Base-by-base conservation (phyloP, 331 rosid species). In the Prunus yedoensis region DNA sequence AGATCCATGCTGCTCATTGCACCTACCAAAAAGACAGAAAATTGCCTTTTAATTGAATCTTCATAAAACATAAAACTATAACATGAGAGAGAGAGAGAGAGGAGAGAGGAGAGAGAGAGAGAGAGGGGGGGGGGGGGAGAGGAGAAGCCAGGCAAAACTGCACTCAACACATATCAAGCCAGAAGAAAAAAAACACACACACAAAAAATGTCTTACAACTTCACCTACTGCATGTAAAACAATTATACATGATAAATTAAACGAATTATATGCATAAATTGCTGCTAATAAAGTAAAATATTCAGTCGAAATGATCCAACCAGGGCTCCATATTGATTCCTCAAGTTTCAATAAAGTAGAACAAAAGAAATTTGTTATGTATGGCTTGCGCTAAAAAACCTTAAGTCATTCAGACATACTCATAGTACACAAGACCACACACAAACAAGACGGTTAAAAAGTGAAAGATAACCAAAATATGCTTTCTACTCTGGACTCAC, bases 21-120 rank as follows among this genome's bases (percentile, higher is more conserved):
- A 61, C 77, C 77, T 74, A 53, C 60, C 32, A n/a, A 74, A 45
- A 60, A 60, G 30, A 74, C 32, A 74, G 17, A 73, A 50, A 21
- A 28, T 8, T 52, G 23, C 76, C 18, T 23, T 73, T 73, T 20
- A 25, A 20, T 73, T n/a, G 17, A 23, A 43, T 4, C 18, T 57
- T 20, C 15, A 71, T 38, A 71, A 8, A 59, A 20, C 15, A 71
- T 38, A 71, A 8, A 59, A 20, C 32, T 38, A 20, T 18, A 70
- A 70, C n/a, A 71, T 38, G 2, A 1, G 15, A 60, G 35, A 0
- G 41, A 23, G n/a, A 25, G 32, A 58, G 25, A 54, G 56, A 49
- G 53, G 14, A 18, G 15, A n/a, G 4, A 10, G 2, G 56, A 16
- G 57, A 9, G 28, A 2, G 61, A 21, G 23, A 21, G 23, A 21